phyloP scores from a whole-genome alignment of 1,284 basidiomycete genomes.

The Phenoliferia sp. region DNA sequence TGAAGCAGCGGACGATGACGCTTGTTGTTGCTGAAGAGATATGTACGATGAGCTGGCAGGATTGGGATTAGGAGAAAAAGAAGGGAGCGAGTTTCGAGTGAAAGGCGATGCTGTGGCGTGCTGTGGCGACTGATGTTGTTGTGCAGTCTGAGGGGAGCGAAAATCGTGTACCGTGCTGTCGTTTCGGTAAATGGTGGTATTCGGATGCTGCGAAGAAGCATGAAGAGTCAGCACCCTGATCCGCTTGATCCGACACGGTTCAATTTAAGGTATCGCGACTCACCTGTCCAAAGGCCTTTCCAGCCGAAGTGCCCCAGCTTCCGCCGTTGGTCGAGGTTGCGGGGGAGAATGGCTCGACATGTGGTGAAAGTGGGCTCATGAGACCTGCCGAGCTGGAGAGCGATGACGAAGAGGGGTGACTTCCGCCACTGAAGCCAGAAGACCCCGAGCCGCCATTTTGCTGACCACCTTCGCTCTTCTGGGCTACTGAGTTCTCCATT shows the following conservation, averaged over 20 bases:
- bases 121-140: neutral
- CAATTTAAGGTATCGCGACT: neutral
- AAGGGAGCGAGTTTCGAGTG: neutral
- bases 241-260: slow-evolving; percentile 9
- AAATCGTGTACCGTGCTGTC: neutral
- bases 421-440: no score
- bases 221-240: neutral
- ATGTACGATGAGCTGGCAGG: neutral
- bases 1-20: neutral
- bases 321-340: slow-evolving; percentile 1
- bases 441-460: no score
- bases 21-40: neutral
- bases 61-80: neutral
- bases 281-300: neutral
- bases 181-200: neutral
- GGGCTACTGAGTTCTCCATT: no score
- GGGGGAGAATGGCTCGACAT: slow-evolving; percentile 35
- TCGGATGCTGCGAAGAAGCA: neutral
- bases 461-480: no score
- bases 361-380: slow-evolving; percentile 30
- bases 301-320: neutral
- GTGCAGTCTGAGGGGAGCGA: neutral
- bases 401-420: neutral
- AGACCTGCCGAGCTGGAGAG: slow-evolving; percentile 1
- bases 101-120: slow-evolving; percentile 5